Conservation (phyloP, 495 filamentous ascomycete genomes). For the Aspergillus heteromorphus region DNA sequence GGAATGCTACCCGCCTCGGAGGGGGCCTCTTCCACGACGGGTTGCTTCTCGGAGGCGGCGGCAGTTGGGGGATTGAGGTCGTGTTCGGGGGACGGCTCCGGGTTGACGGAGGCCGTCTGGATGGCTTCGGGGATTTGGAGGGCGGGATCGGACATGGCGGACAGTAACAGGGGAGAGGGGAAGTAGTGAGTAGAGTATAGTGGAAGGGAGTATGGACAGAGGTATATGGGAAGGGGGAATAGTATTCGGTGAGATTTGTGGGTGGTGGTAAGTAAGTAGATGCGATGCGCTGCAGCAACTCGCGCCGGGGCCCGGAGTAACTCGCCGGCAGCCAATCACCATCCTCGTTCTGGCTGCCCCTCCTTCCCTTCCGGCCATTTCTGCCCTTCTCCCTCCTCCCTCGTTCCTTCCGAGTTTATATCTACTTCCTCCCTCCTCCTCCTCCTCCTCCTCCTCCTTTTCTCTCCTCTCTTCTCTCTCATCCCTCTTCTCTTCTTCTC, state of each 20-base stretch:
- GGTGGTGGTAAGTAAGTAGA: too few relatives aligned
- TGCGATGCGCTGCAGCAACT: not conserved
- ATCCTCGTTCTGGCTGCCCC: conserved; percentile 19
- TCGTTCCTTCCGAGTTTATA: not conserved
- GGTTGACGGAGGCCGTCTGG: conserved; percentile 72
- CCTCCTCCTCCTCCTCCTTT: conserved; percentile 11
- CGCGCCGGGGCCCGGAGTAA: not conserved
- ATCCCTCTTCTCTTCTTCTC: conserved; percentile 8
- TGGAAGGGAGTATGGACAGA: too few relatives aligned
- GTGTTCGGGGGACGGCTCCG: conserved; percentile 59
- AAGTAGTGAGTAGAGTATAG: not conserved
- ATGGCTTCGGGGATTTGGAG: conserved; percentile 67
- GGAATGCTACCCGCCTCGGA: conserved; percentile 42
- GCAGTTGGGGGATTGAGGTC: conserved; percentile 79
- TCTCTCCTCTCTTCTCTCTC: conserved; percentile 5
- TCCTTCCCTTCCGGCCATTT: conserved; percentile 14
- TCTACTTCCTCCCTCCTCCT: conserved; percentile 7
- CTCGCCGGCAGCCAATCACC: conserved; percentile 1
- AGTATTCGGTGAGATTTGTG: too few relatives aligned
- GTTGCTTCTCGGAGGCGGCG: conserved; percentile 52
- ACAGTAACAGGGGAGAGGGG: not conserved
- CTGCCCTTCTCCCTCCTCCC: not conserved
- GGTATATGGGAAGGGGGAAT: too few relatives aligned
- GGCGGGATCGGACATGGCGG: conserved; percentile 40
- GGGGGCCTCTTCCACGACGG: conserved; percentile 42